These are phyloP conservation scores for Boletus rubroflammeus DNA, from an alignment of 768 basidiomycete species.

Conservation along the genomic window DNA sequence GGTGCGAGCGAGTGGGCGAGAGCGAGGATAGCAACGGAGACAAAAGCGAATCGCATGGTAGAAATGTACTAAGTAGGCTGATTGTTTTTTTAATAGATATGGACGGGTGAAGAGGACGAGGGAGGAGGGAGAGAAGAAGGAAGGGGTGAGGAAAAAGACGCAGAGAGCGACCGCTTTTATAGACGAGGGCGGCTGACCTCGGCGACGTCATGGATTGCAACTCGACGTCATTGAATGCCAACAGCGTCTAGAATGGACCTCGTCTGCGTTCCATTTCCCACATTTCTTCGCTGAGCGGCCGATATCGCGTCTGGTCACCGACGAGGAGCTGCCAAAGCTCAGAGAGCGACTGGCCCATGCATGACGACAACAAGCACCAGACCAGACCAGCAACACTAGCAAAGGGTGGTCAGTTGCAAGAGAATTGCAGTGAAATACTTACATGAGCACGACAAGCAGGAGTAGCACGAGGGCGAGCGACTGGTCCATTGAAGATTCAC, in stretches of 20 bases:
- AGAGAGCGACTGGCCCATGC: conserved; percentile 50
- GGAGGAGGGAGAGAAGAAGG: conserved; percentile 1
- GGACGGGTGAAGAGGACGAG: conserved; percentile 8
- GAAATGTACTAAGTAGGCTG: conserved; percentile 22
- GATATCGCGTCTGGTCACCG: conserved; percentile 28
- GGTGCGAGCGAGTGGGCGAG: conserved; percentile 14
- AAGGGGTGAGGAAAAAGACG: conserved; percentile 7
- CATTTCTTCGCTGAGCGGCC: conserved; percentile 43
- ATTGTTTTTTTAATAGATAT: conserved; percentile 14
- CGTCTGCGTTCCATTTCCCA: conserved; percentile 60
- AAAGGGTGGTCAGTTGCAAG: conserved; percentile 1
- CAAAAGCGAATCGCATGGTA: conserved; percentile 24
- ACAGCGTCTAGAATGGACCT: conserved; percentile 18
- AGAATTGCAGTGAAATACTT: conserved; percentile 1
- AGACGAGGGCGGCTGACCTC: conserved; percentile 6
- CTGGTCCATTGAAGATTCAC: background rate
- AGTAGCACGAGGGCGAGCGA: conserved; percentile 41
- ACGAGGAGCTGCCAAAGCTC: conserved; percentile 43
- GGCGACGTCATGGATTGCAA: conserved; percentile 4
- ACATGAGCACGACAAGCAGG: conserved; percentile 50
- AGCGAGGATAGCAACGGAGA: conserved; percentile 18
- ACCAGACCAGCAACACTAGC: conserved; percentile 46
- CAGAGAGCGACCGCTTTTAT: conserved; percentile 16
- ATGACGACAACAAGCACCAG: conserved; percentile 69
- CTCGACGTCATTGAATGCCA: conserved; percentile 20